Percentiles rank a stretch among this genome's conserved stretches.
These are phyloP conservation scores for Dipteronia sinensis DNA, from an alignment of 345 rosid species.

Conservation along the genomic window DNA sequence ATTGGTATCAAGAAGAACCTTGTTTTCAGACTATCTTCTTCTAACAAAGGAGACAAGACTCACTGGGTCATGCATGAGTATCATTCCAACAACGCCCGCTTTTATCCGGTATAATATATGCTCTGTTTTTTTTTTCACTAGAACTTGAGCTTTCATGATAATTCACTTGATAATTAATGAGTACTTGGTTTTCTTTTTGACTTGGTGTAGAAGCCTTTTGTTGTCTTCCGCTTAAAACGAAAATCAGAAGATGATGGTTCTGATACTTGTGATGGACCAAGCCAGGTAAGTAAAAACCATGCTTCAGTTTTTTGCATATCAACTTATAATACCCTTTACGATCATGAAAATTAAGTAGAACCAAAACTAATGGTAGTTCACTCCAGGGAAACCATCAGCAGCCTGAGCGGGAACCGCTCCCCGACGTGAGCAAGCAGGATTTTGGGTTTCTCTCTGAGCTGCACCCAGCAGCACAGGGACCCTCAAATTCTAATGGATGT, in stretches of 20 bases:
- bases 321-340: not conserved
- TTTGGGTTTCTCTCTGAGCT: too few species aligned
- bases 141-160: not conserved
- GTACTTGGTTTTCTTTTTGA: not conserved
- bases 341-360: not conserved
- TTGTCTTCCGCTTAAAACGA: slow-evolving; percentile 23
- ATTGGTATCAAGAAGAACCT: slow-evolving; percentile 49
- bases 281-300: not conserved
- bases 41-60: not conserved
- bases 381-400: not conserved
- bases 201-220: slow-evolving; percentile 9
- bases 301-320: not conserved
- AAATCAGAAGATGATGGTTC: slow-evolving; percentile 5
- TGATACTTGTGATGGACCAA: not conserved
- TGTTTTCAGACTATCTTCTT: slow-evolving; percentile 29
- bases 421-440: not conserved
- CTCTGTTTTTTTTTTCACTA: too few species aligned
- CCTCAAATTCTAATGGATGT: not conserved
- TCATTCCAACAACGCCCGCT: slow-evolving; percentile 1
- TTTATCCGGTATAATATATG: slow-evolving; percentile 3
- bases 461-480: not conserved
- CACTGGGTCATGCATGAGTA: slow-evolving; percentile 14
- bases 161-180: not conserved
- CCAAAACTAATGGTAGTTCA: not conserved
- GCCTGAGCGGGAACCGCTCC: not conserved